Evolutionary conservation across 331 rosid genomes (phyloP).

Genomic region (Arachis monticola): DNA sequence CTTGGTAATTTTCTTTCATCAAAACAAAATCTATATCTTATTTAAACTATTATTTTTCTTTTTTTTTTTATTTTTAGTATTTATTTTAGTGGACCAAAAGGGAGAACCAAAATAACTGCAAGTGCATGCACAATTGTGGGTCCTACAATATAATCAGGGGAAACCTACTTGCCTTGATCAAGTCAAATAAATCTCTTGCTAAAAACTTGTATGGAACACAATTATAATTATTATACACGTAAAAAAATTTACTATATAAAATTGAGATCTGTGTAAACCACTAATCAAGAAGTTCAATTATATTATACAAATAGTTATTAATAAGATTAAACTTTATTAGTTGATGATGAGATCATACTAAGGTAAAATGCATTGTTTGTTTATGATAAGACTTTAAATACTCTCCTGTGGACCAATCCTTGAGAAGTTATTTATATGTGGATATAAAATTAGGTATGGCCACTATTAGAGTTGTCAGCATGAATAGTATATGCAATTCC

Average conservation of each 20-base stretch:
- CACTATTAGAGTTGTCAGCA: constrained; percentile 41
- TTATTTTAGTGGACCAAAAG: constrained; percentile 55
- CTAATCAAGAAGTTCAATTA: constrained; percentile 36
- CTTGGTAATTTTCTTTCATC: no score
- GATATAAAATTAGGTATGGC: constrained; percentile 45
- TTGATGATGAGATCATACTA: constrained; percentile 7
- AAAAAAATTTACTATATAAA: no score
- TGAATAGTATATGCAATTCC: constrained; percentile 41
- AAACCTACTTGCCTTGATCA: constrained; percentile 43
- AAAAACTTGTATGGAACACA: constrained; percentile 34
- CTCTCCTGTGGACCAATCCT: constrained; percentile 32
- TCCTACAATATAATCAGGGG: constrained; percentile 47
- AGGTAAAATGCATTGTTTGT: constrained; percentile 34
- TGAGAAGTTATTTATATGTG: constrained; percentile 39
- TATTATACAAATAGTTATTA: constrained; percentile 40
- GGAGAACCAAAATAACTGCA: constrained; percentile 47
- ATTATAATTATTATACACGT: constrained; percentile 36
- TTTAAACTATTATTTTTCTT: no score
- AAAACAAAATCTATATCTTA: no score
- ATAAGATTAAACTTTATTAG: constrained; percentile 40
- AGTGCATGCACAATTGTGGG: constrained; percentile 57
- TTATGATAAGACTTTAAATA: constrained; percentile 49
- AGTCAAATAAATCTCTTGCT: constrained; percentile 50
- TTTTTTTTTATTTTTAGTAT: constrained; percentile 36
- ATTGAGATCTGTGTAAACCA: no score